Evolutionary conservation across 257 asterid genomes (phyloP).

Genomic region (Solanum piurae): DNA sequence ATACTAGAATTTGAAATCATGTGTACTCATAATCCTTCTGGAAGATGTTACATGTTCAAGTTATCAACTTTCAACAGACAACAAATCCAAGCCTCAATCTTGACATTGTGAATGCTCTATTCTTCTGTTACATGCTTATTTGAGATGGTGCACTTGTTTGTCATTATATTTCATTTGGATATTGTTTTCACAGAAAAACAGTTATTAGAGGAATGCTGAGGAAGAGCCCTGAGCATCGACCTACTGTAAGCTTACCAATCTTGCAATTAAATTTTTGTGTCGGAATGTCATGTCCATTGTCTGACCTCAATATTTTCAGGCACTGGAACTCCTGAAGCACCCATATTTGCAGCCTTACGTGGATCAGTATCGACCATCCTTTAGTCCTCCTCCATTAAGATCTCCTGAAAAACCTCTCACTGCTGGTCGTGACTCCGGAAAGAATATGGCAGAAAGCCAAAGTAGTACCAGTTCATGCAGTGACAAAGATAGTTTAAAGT

Average conservation of each 20-base stretch:
- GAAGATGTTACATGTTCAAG: not conserved
- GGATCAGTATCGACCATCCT: slow-evolving; percentile 63
- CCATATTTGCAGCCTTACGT: slow-evolving; percentile 77
- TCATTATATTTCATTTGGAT: not conserved
- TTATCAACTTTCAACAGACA: not conserved
- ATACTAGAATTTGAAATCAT: not conserved
- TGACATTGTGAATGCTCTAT: not conserved
- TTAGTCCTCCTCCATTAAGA: slow-evolving; percentile 13
- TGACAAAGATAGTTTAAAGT: slow-evolving; percentile 62
- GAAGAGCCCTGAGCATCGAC: slow-evolving; percentile 95
- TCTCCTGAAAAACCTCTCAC: slow-evolving; percentile 38
- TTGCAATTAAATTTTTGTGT: not conserved
- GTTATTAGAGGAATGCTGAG: slow-evolving; percentile 94
- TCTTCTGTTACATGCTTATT: not conserved
- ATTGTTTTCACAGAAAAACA: slow-evolving; percentile 48
- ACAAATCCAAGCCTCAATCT: not conserved
- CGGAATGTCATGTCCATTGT: not conserved
- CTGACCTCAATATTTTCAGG: slow-evolving; percentile 37
- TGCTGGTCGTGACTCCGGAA: slow-evolving; percentile 24
- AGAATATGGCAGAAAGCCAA: slow-evolving; percentile 78
- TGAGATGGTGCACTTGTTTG: not conserved
- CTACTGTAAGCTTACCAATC: slow-evolving; percentile 50
- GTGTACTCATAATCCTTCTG: not conserved
- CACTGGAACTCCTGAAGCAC: slow-evolving; percentile 79
- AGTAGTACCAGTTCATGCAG: slow-evolving; percentile 93